Base-by-base conservation (phyloP, 306 rosid genomes). In the Malus fusca region DNA sequence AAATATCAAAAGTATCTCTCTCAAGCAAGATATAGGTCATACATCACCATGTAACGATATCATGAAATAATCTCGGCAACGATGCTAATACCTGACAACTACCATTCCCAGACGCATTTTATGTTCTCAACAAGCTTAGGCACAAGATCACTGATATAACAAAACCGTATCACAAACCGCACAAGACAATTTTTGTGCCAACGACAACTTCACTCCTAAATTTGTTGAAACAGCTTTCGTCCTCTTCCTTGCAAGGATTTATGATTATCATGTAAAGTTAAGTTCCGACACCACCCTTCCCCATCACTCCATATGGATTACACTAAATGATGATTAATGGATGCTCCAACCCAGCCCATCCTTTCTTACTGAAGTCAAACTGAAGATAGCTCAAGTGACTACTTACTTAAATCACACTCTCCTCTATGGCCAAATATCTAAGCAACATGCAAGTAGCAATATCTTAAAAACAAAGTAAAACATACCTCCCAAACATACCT, bases 401-500 rank as follows among this genome's bases (percentile, higher is more conserved):
- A 72, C 58, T 59, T 48, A 72, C 58, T 59, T 59, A 72, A 73
- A 26, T 73, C 42, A 81, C 61, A 83, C 80, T 80, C 18, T 35
- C 28, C n/a, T 59, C 22, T 30, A 43, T 21, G 46, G 61, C 58
- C 42, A 28, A 71, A 68, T 73, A n/a, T 64, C 66, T 66, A 81
- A 78, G 75, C 55, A 66, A 61, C 72, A 60, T 8, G n/a, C 44
- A 75, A 61, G 46, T 71, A 43, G 26, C 30, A 23, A 30, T 21
- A 56, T 52, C 68, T 79, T 30, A 58, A 63, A n/a, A 23, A 72
- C 74, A 59, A 52, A 73, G 85, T 83, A 76, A 76, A 76, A 76
- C 84, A 76, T 81, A 81, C 84, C 84, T 81, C 84, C 56, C 84
- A 78, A 70, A 77, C 90, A 86, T 77, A 77, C 83, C 87, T 80